These are phyloP conservation scores for Scenedesmus sp. DNA, from an alignment of 163 green algal species.

Conservation along the genomic window DNA sequence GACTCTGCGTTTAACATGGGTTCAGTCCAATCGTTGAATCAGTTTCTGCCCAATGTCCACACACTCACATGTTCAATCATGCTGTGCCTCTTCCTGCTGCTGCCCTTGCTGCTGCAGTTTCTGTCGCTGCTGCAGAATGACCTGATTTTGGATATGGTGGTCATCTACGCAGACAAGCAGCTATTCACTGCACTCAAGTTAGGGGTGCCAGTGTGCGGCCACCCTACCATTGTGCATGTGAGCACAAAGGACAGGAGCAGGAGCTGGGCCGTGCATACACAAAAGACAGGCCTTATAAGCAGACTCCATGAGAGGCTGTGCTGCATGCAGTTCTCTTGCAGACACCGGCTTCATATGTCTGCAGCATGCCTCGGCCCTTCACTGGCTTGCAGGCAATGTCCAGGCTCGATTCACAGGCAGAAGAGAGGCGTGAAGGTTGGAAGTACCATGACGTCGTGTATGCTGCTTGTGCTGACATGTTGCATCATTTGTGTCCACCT, in stretches of 20 bases:
- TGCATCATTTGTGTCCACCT: background rate
- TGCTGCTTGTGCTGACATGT: background rate
- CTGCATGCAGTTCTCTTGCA: background rate
- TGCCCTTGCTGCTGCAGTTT: constrained; percentile 13
- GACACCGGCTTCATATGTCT: background rate
- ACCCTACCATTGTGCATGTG: constrained; percentile 53
- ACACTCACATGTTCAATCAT: too few relatives aligned
- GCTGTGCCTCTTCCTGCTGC: background rate
- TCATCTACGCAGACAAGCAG: constrained; percentile 36
- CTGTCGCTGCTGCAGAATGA: constrained; percentile 42
- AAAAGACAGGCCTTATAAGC: background rate
- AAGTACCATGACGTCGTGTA: background rate
- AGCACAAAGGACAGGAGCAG: background rate
- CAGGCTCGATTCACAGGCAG: background rate
- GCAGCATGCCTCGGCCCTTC: background rate
- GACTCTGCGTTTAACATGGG: too few relatives aligned
- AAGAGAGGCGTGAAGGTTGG: background rate
- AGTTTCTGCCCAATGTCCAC: too few relatives aligned
- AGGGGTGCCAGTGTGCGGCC: constrained; percentile 43
- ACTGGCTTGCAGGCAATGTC: background rate
- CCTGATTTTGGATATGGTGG: constrained; percentile 44
- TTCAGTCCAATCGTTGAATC: too few relatives aligned
- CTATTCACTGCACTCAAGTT: constrained; percentile 23
- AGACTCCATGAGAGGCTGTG: background rate
- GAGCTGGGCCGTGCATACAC: background rate